Conservation (phyloP, 805 yeast species). For the Candida yuanshanica region DNA sequence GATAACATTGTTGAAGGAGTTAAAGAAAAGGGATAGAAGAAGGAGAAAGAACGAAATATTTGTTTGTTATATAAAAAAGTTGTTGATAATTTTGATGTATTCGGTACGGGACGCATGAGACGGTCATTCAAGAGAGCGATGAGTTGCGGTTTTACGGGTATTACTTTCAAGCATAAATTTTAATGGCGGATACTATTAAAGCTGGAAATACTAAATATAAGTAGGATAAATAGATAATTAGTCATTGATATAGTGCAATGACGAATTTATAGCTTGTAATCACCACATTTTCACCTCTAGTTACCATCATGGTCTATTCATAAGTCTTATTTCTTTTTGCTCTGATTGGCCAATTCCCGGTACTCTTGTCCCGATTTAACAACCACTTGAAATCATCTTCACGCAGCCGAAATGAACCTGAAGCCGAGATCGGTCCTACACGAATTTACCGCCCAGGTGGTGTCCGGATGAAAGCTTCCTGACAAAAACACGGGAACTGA, state of each 20-base stretch:
- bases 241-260: no score
- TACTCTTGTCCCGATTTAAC: neutral
- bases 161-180: no score
- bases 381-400: no score
- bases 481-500: neutral
- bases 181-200: no score
- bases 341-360: neutral
- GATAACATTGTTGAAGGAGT: conserved; percentile 4
- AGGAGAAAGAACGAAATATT: neutral
- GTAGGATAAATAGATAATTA: no score
- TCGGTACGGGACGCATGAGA: neutral
- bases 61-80: neutral
- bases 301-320: no score
- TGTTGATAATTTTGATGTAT: neutral
- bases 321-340: neutral
- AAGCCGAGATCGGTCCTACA: neutral
- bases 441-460: neutral
- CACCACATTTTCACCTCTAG: no score
- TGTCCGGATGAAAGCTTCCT: neutral
- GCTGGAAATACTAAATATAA: no score
- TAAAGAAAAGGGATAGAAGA: neutral
- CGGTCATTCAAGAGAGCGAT: neutral
- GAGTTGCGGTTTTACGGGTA: neutral
- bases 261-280: no score
- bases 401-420: neutral